Conservation (phyloP, 2,329 filamentous ascomycete species). For the Mariannaea elegans region DNA sequence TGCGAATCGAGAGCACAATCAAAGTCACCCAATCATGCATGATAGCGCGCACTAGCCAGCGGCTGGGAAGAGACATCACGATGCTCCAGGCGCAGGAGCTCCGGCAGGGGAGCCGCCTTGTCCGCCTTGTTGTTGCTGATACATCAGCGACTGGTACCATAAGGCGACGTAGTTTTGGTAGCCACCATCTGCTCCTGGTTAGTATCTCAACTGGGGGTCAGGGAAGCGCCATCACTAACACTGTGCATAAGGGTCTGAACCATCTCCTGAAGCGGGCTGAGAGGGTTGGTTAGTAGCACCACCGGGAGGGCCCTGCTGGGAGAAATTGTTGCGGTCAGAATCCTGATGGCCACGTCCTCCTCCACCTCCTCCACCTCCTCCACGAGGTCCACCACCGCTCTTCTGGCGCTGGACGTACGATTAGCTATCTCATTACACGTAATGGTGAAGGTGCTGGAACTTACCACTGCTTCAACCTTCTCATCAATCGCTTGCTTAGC, state of each 20-base stretch:
- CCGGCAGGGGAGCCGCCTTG: conserved; percentile 48
- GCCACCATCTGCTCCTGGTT: conserved; percentile 69
- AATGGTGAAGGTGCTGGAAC: conserved; percentile 44
- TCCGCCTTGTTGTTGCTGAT: conserved; percentile 53
- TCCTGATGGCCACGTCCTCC: conserved; percentile 59
- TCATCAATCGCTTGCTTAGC: conserved; percentile 89
- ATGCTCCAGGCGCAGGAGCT: conserved; percentile 48
- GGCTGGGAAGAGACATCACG: conserved; percentile 43
- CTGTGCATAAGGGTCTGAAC: conserved; percentile 76
- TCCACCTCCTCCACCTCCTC: conserved; percentile 52
- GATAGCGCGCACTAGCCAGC: conserved; percentile 31
- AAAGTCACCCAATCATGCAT: conserved; percentile 47
- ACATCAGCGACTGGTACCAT: conserved; percentile 77
- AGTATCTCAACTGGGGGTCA: background rate
- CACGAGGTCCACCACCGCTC: conserved; percentile 51
- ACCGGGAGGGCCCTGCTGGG: conserved; percentile 54
- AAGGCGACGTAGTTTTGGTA: conserved; percentile 82
- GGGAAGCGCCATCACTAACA: conserved; percentile 60
- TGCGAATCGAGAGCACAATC: conserved; percentile 41
- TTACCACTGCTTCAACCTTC: conserved; percentile 88
- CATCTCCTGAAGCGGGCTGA: conserved; percentile 57
- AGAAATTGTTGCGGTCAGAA: conserved; percentile 63
- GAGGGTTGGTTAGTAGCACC: conserved; percentile 53
- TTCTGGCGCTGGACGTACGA: conserved; percentile 58
- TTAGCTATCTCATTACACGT: conserved; percentile 40